These are phyloP conservation scores for Massariosphaeria phaeospora DNA, from an alignment of 495 filamentous ascomycete species.

Conservation along the genomic window DNA sequence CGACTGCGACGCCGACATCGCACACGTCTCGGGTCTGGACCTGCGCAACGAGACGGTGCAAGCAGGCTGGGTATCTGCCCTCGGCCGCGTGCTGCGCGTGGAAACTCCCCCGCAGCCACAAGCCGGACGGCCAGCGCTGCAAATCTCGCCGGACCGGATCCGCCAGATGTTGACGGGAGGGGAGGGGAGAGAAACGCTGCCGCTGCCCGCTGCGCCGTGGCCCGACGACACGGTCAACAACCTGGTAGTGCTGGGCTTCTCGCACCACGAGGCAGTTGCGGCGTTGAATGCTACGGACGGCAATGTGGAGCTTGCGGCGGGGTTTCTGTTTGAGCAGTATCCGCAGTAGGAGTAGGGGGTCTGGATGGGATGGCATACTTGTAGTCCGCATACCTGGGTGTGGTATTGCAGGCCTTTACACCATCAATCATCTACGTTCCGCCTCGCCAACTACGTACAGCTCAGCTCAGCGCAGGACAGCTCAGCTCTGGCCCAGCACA, in stretches of 20 bases:
- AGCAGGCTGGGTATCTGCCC: slow-evolving; percentile 17
- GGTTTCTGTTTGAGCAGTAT: slow-evolving; percentile 61
- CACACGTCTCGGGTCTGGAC: slow-evolving; percentile 13
- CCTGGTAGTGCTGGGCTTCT: slow-evolving; percentile 74
- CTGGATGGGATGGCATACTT: too few species aligned
- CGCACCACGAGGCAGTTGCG: slow-evolving; percentile 67
- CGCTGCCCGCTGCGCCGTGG: slow-evolving; percentile 42
- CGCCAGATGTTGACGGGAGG: slow-evolving; percentile 26
- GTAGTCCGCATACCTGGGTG: too few species aligned
- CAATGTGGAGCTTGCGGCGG: slow-evolving; percentile 80
- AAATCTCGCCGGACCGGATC: slow-evolving; percentile 22
- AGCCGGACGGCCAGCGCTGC: neutral
- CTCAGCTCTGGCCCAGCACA: too few species aligned
- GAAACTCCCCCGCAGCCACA: slow-evolving; percentile 12
- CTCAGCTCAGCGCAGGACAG: too few species aligned
- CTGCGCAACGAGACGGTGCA: slow-evolving; percentile 21
- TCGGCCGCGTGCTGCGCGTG: slow-evolving; percentile 11
- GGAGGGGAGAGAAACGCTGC: too few species aligned
- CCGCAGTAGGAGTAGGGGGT: slow-evolving; percentile 2
- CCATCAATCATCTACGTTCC: too few species aligned
- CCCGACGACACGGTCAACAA: slow-evolving; percentile 61
- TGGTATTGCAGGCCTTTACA: too few species aligned
- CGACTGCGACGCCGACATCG: slow-evolving; percentile 37
- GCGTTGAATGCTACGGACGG: slow-evolving; percentile 79
- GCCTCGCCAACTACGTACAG: too few species aligned